Evolutionary conservation across 306 rosid genomes (phyloP), one percentile per base, ranked within the genome.

Genomic region (Gillenia trifoliata): DNA sequence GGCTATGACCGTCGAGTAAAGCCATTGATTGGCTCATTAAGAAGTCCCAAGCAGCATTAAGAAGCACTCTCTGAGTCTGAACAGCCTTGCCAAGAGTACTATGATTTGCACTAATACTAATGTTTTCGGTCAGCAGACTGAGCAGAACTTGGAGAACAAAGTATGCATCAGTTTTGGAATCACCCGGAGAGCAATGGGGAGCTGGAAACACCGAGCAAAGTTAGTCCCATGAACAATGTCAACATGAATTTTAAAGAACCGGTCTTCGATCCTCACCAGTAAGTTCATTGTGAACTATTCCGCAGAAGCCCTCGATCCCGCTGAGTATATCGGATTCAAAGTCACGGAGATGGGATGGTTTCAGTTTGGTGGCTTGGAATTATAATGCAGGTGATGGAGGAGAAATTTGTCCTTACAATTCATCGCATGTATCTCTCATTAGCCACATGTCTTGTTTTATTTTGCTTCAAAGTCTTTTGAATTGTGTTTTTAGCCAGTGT

Each of bases 1-100:
- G 83, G 83, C 41, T 68, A 19, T 29, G 67, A 61, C 36, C 64
- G 68, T 40, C 79, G 16, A 62, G 75, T 40, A 74, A 74, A n/a
- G 79, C 72, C 64, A 68, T 79, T 60, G 79, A 79, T 45, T 79
- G 83, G 83, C 75, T 79, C 54, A 74, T 79, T 2, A 30, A 67
- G n/a, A 74, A 79, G 60, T 66, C 83, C 26, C 68, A 68, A 52
- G 17, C 26, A 10, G 22, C 71, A 74, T 79, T 33, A n/a, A n/a
- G 71, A 74, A 61, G 71, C 71, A 0, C 78, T 79, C 2, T 41
- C 31, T 10, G 33, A 26, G 13, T 31, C 64, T 38, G 38, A 61
- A 29, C n/a, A 26, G 36, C 50, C 73, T 19, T 25, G 25, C 20
- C 36, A 73, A 29, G 61, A 66, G 16, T 66, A 56, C 50, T 0